A percentile compares a stretch with the other conserved stretches of the same genome.
phyloP scores from a whole-genome alignment of 306 rosid species.

The Lathyrus aphaca region DNA sequence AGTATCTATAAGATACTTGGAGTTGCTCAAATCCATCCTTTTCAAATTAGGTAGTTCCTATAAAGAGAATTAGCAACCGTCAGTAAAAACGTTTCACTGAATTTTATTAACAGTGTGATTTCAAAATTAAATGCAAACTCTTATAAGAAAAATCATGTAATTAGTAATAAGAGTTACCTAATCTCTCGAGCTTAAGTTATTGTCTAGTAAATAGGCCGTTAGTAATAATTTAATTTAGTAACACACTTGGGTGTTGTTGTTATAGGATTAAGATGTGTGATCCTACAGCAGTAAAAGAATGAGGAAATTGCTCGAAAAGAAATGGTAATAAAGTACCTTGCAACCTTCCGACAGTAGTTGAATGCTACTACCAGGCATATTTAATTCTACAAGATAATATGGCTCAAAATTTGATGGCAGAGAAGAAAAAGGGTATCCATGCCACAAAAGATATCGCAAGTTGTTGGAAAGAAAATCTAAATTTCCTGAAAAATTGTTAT shows the following conservation, averaged over 20 bases:
- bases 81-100: background rate
- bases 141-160: too few species aligned
- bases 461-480: background rate
- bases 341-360: background rate
- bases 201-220: too few species aligned
- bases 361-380: constrained; percentile 7
- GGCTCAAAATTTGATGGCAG: constrained; percentile 5
- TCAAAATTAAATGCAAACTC: too few species aligned
- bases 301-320: too few species aligned
- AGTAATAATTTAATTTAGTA: too few species aligned
- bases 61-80: background rate
- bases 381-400: constrained; percentile 1
- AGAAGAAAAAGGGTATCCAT: background rate
- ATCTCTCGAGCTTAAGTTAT: too few species aligned
- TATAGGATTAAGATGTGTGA: too few species aligned
- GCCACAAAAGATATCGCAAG: background rate
- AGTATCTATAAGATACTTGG: constrained; percentile 20
- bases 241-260: too few species aligned
- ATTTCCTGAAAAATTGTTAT: background rate
- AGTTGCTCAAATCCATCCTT: constrained; percentile 31
- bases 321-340: too few species aligned
- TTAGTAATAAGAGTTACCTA: too few species aligned
- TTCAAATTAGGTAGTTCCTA: background rate
- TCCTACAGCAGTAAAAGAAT: too few species aligned
- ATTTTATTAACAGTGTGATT: background rate